Conservation (phyloP, 2,329 filamentous ascomycete genomes). For the Fusarium tanahbumbuense region DNA sequence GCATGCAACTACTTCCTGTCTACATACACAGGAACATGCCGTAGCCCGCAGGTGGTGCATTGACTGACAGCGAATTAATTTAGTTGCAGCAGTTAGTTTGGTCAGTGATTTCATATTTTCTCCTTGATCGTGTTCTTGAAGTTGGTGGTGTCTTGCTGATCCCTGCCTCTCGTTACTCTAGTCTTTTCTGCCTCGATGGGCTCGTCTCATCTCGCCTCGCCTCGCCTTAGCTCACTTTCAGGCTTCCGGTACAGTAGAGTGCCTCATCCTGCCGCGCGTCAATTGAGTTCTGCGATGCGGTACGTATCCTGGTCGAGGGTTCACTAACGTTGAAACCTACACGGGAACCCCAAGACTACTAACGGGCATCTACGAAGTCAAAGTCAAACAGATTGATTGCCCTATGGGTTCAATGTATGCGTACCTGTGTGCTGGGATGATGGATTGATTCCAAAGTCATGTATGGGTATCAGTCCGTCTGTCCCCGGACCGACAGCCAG, state of each 20-base stretch:
- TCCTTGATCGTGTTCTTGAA: slow-evolving; percentile 8
- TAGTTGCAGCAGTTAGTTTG: not conserved
- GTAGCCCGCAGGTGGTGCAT: not conserved
- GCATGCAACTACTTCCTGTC: not conserved
- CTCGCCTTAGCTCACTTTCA: slow-evolving; percentile 17
- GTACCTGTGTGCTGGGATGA: not conserved
- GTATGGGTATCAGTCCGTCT: not conserved
- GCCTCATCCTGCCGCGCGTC: slow-evolving; percentile 34
- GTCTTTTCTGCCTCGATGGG: slow-evolving; percentile 18
- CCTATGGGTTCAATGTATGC: not conserved
- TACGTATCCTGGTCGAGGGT: not conserved
- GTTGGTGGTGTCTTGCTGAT: slow-evolving; percentile 21
- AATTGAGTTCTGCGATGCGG: slow-evolving; percentile 25
- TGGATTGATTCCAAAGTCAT: slow-evolving; percentile 7
- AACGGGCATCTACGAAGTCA: not conserved
- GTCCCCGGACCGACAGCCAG: slow-evolving; percentile 5
- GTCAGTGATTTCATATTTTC: slow-evolving; percentile 1
- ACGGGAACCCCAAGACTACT: not conserved
- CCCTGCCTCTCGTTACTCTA: slow-evolving; percentile 14
- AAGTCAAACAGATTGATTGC: not conserved
- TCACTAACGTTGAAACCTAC: not conserved
- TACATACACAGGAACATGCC: slow-evolving; percentile 19
- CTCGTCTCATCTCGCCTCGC: slow-evolving; percentile 19
- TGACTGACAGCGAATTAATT: not conserved
- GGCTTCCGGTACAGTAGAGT: not conserved